phyloP scores from a whole-genome alignment of 129 eudicot genomes.

The Escallonia herrerae region DNA sequence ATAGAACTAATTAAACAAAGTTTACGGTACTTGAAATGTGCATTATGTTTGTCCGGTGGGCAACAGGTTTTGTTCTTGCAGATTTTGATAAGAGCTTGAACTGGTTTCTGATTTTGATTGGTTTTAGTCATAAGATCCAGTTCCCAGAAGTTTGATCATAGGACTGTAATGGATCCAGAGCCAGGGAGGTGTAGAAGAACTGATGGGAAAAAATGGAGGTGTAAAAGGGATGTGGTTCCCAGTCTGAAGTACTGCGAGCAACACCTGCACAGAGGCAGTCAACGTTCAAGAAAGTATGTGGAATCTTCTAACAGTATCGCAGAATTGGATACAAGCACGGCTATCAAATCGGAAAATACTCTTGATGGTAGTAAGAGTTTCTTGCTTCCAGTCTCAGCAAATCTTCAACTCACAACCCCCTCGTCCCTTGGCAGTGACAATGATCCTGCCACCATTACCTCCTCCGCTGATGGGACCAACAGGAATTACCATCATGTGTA shows the following conservation, averaged over 20 bases:
- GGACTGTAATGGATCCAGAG: constrained; percentile 33
- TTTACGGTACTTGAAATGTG: neutral
- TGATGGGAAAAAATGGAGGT: constrained; percentile 77
- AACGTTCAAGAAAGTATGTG: constrained; percentile 71
- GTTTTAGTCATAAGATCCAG: constrained; percentile 23
- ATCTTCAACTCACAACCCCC: neutral
- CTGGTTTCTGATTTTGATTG: neutral
- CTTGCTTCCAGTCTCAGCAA: neutral
- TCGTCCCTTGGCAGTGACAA: neutral
- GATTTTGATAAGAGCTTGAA: too few species aligned
- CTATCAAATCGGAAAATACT: neutral
- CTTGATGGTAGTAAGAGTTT: neutral
- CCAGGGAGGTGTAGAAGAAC: constrained; percentile 66
- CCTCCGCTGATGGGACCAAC: constrained; percentile 1
- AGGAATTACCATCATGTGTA: neutral
- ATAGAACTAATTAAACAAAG: neutral
- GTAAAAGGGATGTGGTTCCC: constrained; percentile 40
- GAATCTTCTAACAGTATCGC: constrained; percentile 22
- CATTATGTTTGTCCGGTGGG: neutral
- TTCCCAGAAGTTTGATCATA: neutral
- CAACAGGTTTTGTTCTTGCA: neutral
- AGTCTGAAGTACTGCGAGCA: constrained; percentile 55
- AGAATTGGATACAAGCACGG: constrained; percentile 1
- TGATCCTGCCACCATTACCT: neutral
- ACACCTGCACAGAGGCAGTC: constrained; percentile 60